phyloP scores from a whole-genome alignment of 495 filamentous ascomycete genomes.

The Aspergillus coremiiformis region DNA sequence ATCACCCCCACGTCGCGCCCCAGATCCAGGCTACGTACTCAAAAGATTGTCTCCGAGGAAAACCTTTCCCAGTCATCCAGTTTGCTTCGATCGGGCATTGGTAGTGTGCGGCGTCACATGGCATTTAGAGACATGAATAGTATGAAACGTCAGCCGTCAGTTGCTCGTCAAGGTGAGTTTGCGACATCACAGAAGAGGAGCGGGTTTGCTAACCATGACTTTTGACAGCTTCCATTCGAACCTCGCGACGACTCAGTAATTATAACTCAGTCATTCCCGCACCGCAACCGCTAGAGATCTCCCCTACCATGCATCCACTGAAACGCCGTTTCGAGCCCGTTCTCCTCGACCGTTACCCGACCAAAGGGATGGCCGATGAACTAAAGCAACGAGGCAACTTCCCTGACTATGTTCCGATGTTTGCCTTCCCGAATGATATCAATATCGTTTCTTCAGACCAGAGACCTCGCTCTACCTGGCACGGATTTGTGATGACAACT shows the following conservation, averaged over 20 bases:
- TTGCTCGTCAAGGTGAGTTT: constrained; percentile 68
- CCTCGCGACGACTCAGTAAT: constrained; percentile 82
- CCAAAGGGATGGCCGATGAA: constrained; percentile 75
- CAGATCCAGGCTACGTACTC: constrained; percentile 66
- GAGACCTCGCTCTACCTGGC: constrained; percentile 88
- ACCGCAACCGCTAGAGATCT: constrained; percentile 80
- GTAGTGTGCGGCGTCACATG: constrained; percentile 78
- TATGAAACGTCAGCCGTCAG: constrained; percentile 77
- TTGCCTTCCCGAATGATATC: constrained; percentile 96
- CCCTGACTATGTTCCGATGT: constrained; percentile 98
- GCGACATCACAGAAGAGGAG: not conserved
- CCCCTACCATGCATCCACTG: constrained; percentile 91
- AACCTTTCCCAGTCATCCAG: constrained; percentile 32
- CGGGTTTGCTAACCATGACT: not conserved
- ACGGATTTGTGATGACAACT: constrained; percentile 96
- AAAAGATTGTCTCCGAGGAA: constrained; percentile 77
- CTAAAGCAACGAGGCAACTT: constrained; percentile 74
- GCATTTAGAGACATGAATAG: constrained; percentile 92
- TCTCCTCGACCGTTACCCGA: constrained; percentile 85
- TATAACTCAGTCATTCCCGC: constrained; percentile 97
- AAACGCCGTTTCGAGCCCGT: constrained; percentile 93
- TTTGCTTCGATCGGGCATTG: constrained; percentile 50
- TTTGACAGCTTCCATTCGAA: constrained; percentile 72
- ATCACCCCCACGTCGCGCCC: constrained; percentile 61
- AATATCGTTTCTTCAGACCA: constrained; percentile 94